Conservation (phyloP, 2,329 filamentous ascomycete genomes). For the Tolypocladium album region DNA sequence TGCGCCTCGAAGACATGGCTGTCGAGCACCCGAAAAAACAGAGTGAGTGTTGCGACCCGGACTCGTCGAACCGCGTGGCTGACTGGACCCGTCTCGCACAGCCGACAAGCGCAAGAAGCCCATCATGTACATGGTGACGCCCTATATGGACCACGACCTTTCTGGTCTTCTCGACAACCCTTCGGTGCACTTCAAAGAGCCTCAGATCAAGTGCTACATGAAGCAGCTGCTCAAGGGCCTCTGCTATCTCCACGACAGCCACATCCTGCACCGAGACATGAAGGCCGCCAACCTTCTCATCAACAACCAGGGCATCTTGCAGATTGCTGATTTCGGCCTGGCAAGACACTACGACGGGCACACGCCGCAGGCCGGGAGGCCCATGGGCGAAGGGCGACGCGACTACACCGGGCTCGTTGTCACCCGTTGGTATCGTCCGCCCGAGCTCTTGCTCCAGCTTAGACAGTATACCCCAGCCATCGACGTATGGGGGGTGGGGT, state of each 20-base stretch:
- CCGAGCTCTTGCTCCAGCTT: conserved; percentile 80
- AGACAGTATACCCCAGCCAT: conserved; percentile 94
- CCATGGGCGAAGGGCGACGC: conserved; percentile 73
- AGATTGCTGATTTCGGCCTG: conserved; percentile 95
- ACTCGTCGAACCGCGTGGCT: neutral
- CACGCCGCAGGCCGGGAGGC: conserved; percentile 63
- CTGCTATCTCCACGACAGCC: conserved; percentile 77
- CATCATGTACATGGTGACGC: conserved; percentile 97
- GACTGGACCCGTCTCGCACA: conserved; percentile 14
- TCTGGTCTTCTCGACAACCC: conserved; percentile 94
- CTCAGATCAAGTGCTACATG: conserved; percentile 98
- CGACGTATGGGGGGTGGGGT: conserved; percentile 97
- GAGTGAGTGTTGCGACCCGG: conserved; percentile 27
- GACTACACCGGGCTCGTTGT: conserved; percentile 97
- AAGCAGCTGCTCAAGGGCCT: conserved; percentile 84
- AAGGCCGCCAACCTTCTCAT: conserved; percentile 97
- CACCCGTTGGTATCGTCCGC: conserved; percentile 92
- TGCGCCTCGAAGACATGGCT: conserved; percentile 90
- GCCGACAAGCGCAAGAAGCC: conserved; percentile 70
- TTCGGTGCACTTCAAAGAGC: conserved; percentile 71
- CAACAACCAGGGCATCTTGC: conserved; percentile 83
- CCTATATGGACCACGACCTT: conserved; percentile 99
- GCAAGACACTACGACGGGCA: conserved; percentile 86
- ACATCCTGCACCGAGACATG: conserved; percentile 95
- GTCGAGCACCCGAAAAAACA: conserved; percentile 64